A percentile compares a stretch with the other conserved stretches of the same genome.
These are phyloP conservation scores for Neofusicoccum sp. DNA, from an alignment of 2,329 filamentous ascomycete genomes.

Conservation along the genomic window DNA sequence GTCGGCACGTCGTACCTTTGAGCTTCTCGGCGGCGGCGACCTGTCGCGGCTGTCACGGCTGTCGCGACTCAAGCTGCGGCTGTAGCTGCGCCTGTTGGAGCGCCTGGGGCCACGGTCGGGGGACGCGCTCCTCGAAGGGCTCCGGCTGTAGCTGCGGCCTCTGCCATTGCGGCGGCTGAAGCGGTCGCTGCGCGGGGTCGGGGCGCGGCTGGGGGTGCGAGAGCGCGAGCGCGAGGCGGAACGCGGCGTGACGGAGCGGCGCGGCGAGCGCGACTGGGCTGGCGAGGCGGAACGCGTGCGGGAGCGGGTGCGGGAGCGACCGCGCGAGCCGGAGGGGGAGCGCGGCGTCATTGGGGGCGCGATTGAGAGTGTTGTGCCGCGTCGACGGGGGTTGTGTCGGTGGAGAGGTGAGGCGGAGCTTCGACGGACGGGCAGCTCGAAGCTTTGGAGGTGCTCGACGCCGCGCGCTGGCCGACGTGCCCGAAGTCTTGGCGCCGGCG, in stretches of 20 bases:
- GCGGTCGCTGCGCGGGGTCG: slow-evolving; percentile 20
- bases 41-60: slow-evolving; percentile 24
- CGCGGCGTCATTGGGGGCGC: slow-evolving; percentile 10
- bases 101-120: slow-evolving; percentile 17
- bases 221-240: slow-evolving; percentile 36
- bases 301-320: slow-evolving; percentile 43
- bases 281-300: slow-evolving; percentile 27
- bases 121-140: slow-evolving; percentile 24
- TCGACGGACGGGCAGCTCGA: no score
- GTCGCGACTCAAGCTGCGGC: slow-evolving; percentile 36
- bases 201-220: slow-evolving; percentile 27
- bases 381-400: no score
- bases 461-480: no score
- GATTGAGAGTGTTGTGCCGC: neutral
- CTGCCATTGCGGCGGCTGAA: slow-evolving; percentile 34
- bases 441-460: no score
- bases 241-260: slow-evolving; percentile 39
- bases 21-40: slow-evolving; percentile 30
- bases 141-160: slow-evolving; percentile 31
- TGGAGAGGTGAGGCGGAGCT: no score
- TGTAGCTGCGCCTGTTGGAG: slow-evolving; percentile 24
- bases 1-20: slow-evolving; percentile 31
- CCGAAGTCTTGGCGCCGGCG: no score
- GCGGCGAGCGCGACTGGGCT: slow-evolving; percentile 32
- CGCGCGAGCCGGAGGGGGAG: slow-evolving; percentile 26